Conservation (phyloP, 2,329 filamentous ascomycete genomes). For the Diaporthe nobilis region DNA sequence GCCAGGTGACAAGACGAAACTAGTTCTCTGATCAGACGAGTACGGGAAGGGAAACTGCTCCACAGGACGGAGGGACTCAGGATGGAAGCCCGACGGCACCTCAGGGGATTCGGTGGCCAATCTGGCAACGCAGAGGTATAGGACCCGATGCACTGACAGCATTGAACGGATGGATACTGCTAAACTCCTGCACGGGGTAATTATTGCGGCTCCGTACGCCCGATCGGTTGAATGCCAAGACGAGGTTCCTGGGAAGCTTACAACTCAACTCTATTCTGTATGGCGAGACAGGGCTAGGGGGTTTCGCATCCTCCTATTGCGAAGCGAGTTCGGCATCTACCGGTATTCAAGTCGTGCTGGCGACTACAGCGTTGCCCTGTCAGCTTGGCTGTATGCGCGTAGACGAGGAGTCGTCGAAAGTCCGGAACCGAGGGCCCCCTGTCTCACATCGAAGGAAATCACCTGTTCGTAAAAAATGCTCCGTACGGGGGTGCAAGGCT, state of each 20-base stretch:
- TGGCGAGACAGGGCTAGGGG: constrained; percentile 17
- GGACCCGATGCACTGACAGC: neutral
- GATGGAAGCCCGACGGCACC: neutral
- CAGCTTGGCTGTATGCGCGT: neutral
- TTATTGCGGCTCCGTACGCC: constrained; percentile 3
- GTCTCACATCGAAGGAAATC: constrained; percentile 31
- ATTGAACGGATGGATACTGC: constrained; percentile 25
- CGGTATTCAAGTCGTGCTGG: neutral
- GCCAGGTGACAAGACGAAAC: constrained; percentile 23
- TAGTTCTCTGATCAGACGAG: constrained; percentile 24
- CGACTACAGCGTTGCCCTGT: neutral
- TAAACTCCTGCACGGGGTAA: constrained; percentile 10
- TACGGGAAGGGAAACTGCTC: constrained; percentile 4
- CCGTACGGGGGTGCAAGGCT: constrained; percentile 15
- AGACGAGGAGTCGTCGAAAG: neutral
- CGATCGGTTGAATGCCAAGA: neutral
- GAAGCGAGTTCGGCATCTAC: constrained; percentile 8
- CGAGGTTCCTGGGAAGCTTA: neutral
- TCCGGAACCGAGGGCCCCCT: constrained; percentile 27
- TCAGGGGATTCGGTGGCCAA: neutral
- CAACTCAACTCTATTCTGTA: constrained; percentile 1
- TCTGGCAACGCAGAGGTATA: neutral
- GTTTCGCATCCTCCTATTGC: constrained; percentile 2
- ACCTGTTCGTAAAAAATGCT: constrained; percentile 26
- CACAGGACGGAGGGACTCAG: constrained; percentile 1